Base-by-base conservation (phyloP, 1,284 basidiomycete species). In the Sporisorium sorghi region DNA sequence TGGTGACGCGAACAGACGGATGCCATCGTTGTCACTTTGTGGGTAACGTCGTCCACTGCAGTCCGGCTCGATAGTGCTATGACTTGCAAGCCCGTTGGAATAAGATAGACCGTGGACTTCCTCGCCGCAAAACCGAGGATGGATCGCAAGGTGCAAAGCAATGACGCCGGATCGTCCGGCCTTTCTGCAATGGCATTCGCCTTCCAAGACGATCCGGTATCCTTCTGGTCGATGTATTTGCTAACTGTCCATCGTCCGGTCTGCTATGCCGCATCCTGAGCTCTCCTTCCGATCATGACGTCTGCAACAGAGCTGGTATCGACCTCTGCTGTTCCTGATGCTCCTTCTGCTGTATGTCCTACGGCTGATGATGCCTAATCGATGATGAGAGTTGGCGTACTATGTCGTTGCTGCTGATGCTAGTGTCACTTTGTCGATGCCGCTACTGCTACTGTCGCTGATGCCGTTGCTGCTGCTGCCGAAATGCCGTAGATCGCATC, bases 401-500 rank as follows among this genome's bases (percentile, higher is more conserved):
- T n/a, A 21, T 21, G 32, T 33, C 10, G 12, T 5, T 40, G 5
- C 35, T 52, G 50, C 17, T n/a, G 50, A 14, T 40, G 37, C 21
- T 50, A 17, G 33, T 49, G 37, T 21, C 37, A 28, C 23, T 35
- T 10, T 32, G 50, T 40, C 14, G 11, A 17, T 40, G 50, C 9
- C 28, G 26, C 17, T 35, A 35, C n/a, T 53, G 58, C 40, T 47
- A 1, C n/a, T 42, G 56, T 44, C 42, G 47, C 30, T 51, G 35
- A 30, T 43, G 42, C 7, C 53, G 43, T 40, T 58, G 17, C 24
- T 48, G 23, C 26, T 33, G 28, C 33, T 62, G 51, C 51, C 47
- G 57, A 42, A 35, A 52, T 59, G 60, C 66, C 52, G 21, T 46
- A 24, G 30, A 58, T 58, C 67, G 51, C 61, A 70, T 60, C 57